Base-by-base conservation (phyloP, 2,329 filamentous ascomycete genomes). In the Aotearoamyces nothofagi region DNA sequence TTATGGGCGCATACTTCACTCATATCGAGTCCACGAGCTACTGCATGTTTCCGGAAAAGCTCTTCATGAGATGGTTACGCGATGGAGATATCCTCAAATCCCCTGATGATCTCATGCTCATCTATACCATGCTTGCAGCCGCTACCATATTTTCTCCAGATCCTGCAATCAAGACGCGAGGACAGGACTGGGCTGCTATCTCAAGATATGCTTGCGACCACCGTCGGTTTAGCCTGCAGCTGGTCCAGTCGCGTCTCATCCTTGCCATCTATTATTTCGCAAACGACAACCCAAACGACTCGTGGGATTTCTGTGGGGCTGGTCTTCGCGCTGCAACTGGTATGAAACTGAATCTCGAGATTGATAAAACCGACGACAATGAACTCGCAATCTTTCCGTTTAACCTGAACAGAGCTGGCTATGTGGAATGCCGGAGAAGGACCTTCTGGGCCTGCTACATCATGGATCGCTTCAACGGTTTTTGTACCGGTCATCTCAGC, bases 401-500 rank as follows among this genome's bases (percentile, higher is more conserved):
- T 42, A 66, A 61, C 12, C 57, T 79, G 37, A 66, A 63, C 39
- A 61, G 58, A 33, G 51, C 52, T 27, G 68, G 66, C 16, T 65
- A 74, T 39, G 62, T 65, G 14, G 78, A 84, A 50, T 75, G 73
- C 40, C 63, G 70, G 34, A 63, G 77, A 37, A 61, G 78, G 32
- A 81, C 75, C 0, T 76, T 81, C 43, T 84, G 77, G 77, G 68
- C 71, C 15, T 64, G 70, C 29, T 79, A 75, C 39, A 54, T 81
- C 40, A 63, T 79, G 48, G 78, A 83, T 51, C 66, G 74, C 26
- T 66, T 76, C 35, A 71, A 68, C 26, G 66, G 66, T 9, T 62
- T 71, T 34, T 71, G 63, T 29, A 61, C 63, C 1, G 56, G 60
- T 3, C 59, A 62, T 2, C 51, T 60, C 5, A 66, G 60, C 26